Conservation (phyloP, 192 early-diverging fungal genomes). For the Podila epicladia region DNA sequence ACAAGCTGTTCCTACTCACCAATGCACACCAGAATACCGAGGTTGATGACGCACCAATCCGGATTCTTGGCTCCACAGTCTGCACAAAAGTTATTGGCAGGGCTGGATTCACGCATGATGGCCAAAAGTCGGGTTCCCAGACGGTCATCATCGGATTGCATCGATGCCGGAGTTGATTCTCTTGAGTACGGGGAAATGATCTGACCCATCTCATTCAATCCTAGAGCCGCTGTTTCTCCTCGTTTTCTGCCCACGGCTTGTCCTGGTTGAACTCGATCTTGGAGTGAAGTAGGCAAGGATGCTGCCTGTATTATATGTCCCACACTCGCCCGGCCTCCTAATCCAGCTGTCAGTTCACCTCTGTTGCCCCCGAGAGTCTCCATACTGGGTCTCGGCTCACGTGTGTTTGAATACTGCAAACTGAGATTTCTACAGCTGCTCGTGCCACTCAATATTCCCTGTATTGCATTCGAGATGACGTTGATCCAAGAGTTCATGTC, state of each 20-base stretch:
- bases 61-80: constrained; percentile 74
- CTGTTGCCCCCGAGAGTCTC: constrained; percentile 5
- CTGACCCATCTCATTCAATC: constrained; percentile 38
- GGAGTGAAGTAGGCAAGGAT: constrained; percentile 32
- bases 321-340: constrained; percentile 22
- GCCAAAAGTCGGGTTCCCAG: constrained; percentile 29
- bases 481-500: constrained; percentile 76
- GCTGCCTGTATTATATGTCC: constrained; percentile 28
- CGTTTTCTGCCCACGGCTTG: constrained; percentile 45
- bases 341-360: constrained; percentile 13
- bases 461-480: constrained; percentile 73
- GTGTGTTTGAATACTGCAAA: constrained; percentile 7
- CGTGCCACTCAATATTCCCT: constrained; percentile 66
- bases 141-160: background rate
- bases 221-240: constrained; percentile 32
- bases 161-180: background rate
- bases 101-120: constrained; percentile 41
- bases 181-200: constrained; percentile 11
- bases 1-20: constrained; percentile 50
- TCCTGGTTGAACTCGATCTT: constrained; percentile 33
- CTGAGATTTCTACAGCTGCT: constrained; percentile 51
- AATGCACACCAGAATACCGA: constrained; percentile 74
- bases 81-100: constrained; percentile 64
- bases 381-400: background rate
- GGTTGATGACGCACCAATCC: constrained; percentile 77